Conservation (phyloP, 2,329 filamentous ascomycete species). For the Paracorniculantispora psalliotae region DNA sequence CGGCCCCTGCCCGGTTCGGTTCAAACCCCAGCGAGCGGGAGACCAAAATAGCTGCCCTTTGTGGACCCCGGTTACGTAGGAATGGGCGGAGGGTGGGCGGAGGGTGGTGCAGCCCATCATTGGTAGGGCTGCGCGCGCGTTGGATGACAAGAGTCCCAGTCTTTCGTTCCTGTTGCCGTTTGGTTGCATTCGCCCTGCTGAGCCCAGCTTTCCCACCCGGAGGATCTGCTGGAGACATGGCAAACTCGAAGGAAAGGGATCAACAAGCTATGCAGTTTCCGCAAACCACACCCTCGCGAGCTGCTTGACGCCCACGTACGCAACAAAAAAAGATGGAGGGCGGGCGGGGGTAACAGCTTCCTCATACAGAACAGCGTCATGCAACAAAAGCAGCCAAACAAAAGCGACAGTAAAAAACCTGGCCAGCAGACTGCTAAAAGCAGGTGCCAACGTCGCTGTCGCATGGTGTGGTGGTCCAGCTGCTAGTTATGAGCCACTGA, state of each 20-base stretch:
- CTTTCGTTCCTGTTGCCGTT: not conserved
- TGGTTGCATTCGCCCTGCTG: slow-evolving; percentile 5
- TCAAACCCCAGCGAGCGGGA: not conserved
- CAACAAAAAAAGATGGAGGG: not conserved
- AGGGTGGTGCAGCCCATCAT: not conserved
- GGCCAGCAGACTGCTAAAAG: not conserved
- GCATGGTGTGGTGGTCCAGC: slow-evolving; percentile 4
- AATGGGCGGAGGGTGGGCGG: not conserved
- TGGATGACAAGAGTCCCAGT: not conserved
- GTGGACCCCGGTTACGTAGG: not conserved
- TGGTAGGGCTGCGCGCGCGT: slow-evolving; percentile 2
- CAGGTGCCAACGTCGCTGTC: slow-evolving; percentile 1
- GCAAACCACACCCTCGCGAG: not conserved
- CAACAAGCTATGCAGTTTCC: not conserved
- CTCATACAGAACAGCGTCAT: slow-evolving; percentile 6
- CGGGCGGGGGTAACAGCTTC: slow-evolving; percentile 3
- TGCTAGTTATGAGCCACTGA: too few species aligned
- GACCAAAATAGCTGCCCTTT: slow-evolving; percentile 6
- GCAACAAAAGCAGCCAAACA: slow-evolving; percentile 1
- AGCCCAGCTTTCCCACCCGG: not conserved
- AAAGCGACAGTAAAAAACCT: not conserved
- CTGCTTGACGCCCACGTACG: not conserved
- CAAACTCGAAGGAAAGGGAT: not conserved
- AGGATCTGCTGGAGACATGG: not conserved
- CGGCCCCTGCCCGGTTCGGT: not conserved